phyloP scores from a whole-genome alignment of 805 yeast genomes.

The Starmerella stigmatis region DNA sequence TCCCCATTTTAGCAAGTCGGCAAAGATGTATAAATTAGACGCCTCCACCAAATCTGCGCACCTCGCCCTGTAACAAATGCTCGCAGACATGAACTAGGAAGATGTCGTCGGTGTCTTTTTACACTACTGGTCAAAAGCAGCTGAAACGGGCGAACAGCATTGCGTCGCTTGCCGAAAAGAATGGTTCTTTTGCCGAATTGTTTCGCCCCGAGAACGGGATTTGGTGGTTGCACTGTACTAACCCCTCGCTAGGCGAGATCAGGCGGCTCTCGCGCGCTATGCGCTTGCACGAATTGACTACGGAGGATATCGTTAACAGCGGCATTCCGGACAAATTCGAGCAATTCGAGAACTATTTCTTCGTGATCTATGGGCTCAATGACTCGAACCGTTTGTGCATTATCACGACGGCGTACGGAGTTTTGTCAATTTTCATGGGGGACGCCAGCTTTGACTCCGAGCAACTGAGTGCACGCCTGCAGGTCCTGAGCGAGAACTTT shows the following conservation, averaged over 20 bases:
- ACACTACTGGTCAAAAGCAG: slow-evolving; percentile 3
- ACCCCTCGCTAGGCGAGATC: background rate
- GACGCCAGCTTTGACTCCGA: background rate
- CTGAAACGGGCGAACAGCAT: background rate
- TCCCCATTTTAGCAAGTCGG: no score
- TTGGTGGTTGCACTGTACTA: slow-evolving; percentile 10
- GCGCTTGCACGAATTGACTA: slow-evolving; percentile 2
- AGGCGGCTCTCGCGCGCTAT: background rate
- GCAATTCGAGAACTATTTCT: slow-evolving; percentile 1
- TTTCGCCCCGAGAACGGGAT: background rate
- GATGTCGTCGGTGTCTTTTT: background rate
- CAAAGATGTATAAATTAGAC: background rate
- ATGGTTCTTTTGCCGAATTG: background rate
- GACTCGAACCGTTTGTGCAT: background rate
- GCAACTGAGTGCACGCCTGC: background rate
- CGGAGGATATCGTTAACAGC: slow-evolving; percentile 1
- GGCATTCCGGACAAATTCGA: slow-evolving; percentile 6
- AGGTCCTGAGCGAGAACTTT: background rate
- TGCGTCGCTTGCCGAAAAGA: background rate
- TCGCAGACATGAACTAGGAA: background rate
- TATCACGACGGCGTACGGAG: background rate
- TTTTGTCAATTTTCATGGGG: background rate
- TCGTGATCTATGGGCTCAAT: background rate
- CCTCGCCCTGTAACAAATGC: no score
- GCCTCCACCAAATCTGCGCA: no score